Base-by-base conservation (phyloP, 345 rosid species). In the Brassica juncea region DNA sequence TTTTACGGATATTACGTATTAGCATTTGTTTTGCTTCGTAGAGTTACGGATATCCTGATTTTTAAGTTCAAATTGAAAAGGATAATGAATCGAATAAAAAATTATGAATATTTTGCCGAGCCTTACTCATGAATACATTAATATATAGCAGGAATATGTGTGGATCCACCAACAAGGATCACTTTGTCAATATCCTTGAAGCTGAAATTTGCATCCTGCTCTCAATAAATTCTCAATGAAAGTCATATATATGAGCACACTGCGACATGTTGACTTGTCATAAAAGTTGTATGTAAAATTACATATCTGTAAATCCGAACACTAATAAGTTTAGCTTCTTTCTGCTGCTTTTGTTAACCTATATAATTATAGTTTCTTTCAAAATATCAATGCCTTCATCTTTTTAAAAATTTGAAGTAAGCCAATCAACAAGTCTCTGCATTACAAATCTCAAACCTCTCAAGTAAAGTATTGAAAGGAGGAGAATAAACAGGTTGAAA, bases 91-190 rank as follows among this genome's bases (percentile, higher is more conserved):
- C 25, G 25, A 23, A 23, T 23, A 23, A 23, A 23, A 23, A 23
- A 23, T 23, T 23, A 23, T 23, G 25, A 23, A 23, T 23, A 23
- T 23, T 23, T 23, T 23, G 25, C 25, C 25, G 25, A 23, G 25
- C 25, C 25, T 23, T 23, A 23, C 25, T 23, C 25, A 23, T 23
- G 25, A 23, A 0, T 23, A 23, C 25, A 23, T 23, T 23, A 23
- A 23, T 23, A 23, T 23, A 92, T 97, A 74, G 98, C 97, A 39
- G 95, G 99, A 57, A 94, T 94, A 34, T 97, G 95, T 23, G 97
- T 94, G 60, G 99, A 94, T 30, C 99, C 99, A 77, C 99, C 99
- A 14, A 94, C 99, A 80, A 94, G 97, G 66, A 94, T 92, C 15
- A 92, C 94, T 84, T 94, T 97, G 83, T 92, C 99, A 31, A 94